Evolutionary conservation across 2,329 filamentous ascomycete species (phyloP).

Genomic region (Penicillium sp.): DNA sequence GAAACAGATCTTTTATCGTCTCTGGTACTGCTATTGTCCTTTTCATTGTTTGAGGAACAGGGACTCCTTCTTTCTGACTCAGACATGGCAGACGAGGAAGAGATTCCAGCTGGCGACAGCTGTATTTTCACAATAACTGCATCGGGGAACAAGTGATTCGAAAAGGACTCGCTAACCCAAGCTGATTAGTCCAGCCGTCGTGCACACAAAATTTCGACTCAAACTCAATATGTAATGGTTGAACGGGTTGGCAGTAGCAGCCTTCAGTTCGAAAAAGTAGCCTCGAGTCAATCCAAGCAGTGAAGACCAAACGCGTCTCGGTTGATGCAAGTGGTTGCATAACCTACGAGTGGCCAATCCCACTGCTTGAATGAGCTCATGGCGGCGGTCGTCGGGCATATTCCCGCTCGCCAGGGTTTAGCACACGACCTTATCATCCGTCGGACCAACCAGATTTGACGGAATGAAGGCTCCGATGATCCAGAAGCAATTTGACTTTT

Average conservation of each 20-base stretch:
- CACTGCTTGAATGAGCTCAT: constrained; percentile 9
- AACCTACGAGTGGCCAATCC: background rate
- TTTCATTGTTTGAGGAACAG: background rate
- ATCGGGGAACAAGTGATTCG: background rate
- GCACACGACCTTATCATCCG: background rate
- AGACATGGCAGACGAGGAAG: constrained; percentile 1
- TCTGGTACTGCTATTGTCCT: background rate
- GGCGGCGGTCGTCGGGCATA: constrained; percentile 7
- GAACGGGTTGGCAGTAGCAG: background rate
- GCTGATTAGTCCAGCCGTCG: background rate
- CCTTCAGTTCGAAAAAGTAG: too few relatives aligned
- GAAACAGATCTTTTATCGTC: background rate
- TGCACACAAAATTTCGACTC: background rate
- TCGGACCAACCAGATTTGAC: background rate
- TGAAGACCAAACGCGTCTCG: background rate
- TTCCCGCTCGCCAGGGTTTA: background rate
- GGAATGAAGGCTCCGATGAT: background rate
- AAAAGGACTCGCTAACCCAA: too few relatives aligned
- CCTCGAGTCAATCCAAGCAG: too few relatives aligned
- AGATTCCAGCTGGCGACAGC: background rate
- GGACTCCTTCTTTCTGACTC: background rate
- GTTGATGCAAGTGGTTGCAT: background rate
- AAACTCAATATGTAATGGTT: background rate
- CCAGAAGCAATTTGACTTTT: background rate
- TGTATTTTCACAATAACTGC: background rate